Percentiles rank a stretch among this genome's conserved stretches.
phyloP scores from a whole-genome alignment of 139 green algal species.

The Limnomonas spitsbergensis region DNA sequence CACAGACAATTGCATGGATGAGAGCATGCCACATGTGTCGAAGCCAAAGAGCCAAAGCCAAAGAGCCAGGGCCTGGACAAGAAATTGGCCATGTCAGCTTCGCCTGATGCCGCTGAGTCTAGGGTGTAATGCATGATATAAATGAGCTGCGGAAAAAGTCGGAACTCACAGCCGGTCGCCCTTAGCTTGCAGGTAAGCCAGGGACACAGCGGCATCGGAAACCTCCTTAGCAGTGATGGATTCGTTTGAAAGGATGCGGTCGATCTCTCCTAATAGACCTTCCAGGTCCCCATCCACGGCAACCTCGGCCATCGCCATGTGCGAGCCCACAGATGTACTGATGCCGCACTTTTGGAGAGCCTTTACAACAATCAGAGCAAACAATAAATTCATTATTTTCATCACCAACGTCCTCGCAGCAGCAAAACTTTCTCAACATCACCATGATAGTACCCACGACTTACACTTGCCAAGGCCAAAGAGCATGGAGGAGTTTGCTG shows the following conservation, averaged over 20 bases:
- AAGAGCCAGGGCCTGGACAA: too few species aligned
- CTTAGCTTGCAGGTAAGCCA: slow-evolving; percentile 50
- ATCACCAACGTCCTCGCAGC: not conserved
- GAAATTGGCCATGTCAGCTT: too few species aligned
- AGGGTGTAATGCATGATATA: too few species aligned
- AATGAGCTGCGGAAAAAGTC: too few species aligned
- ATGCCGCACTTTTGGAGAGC: slow-evolving; percentile 11
- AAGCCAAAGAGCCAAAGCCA: slow-evolving; percentile 24
- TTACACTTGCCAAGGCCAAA: not conserved
- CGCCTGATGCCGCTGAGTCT: too few species aligned
- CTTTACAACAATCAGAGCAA: not conserved
- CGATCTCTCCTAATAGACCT: slow-evolving; percentile 17
- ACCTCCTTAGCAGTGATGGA: slow-evolving; percentile 37
- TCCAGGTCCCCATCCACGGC: slow-evolving; percentile 25
- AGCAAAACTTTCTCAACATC: too few species aligned
- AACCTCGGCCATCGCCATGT: slow-evolving; percentile 5
- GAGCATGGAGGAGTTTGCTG: not conserved
- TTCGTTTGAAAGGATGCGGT: slow-evolving; percentile 17
- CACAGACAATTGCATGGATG: not conserved
- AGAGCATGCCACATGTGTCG: too few species aligned
- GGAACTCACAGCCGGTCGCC: slow-evolving; percentile 41
- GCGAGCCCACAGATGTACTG: not conserved
- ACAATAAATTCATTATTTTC: not conserved
- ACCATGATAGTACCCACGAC: too few species aligned
- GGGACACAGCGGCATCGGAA: slow-evolving; percentile 47